Percentiles rank a stretch among this genome's conserved stretches.
phyloP scores from a whole-genome alignment of 2,329 filamentous ascomycete species.

The Dothiorella sarmentorum region DNA sequence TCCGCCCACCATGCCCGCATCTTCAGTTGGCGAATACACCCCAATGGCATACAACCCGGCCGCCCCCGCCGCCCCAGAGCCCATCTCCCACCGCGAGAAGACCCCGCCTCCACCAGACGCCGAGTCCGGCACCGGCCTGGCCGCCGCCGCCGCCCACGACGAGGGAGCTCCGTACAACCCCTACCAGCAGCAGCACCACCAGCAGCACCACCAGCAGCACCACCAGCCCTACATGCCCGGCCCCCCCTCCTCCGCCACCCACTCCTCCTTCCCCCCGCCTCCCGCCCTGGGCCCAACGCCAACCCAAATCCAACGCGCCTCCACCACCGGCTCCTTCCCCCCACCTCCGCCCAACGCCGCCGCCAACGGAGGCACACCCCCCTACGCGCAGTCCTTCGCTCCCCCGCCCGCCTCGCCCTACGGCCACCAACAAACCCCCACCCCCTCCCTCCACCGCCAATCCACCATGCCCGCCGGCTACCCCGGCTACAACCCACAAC shows the following conservation, averaged over 20 bases:
- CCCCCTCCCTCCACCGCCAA: conserved; percentile 27
- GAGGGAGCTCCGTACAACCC: conserved; percentile 31
- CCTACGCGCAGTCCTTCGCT: conserved; percentile 34
- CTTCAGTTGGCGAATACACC: conserved; percentile 41
- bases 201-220: conserved; percentile 33
- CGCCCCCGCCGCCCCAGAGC: conserved; percentile 70
- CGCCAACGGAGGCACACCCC: conserved; percentile 19
- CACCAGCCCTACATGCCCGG: conserved; percentile 42
- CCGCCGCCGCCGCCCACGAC: conserved; percentile 38
- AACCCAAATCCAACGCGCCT: conserved; percentile 31
- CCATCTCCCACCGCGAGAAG: conserved; percentile 70
- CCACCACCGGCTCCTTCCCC: conserved; percentile 34
- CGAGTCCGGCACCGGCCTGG: conserved; percentile 47
- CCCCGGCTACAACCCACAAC: conserved; percentile 8
- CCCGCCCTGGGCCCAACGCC: conserved; percentile 23
- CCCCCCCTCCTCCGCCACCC: conserved; percentile 39
- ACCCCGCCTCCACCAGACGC: conserved; percentile 72
- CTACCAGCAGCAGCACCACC: conserved; percentile 23
- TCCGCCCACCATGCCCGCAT: conserved; percentile 33
- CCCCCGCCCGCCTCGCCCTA: conserved; percentile 31
- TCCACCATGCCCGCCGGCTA: conserved; percentile 28
- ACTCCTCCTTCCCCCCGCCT: conserved; percentile 30
- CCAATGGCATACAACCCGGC: conserved; percentile 78
- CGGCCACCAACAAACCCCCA: conserved; percentile 26
- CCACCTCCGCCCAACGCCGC: conserved; percentile 26